Conservation (phyloP, 805 yeast genomes). For the Ogataea angusta region DNA sequence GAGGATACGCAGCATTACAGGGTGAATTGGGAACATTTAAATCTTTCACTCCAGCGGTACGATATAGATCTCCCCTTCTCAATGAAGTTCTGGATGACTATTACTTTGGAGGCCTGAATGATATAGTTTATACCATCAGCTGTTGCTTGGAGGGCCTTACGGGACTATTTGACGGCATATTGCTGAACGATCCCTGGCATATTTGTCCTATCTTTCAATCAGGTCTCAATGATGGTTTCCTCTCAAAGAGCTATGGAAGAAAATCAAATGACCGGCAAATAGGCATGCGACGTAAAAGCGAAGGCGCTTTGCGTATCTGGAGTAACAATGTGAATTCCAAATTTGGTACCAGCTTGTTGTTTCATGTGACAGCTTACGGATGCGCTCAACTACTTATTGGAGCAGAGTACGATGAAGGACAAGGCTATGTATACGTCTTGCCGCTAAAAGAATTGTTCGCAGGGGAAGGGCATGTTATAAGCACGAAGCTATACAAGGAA, state of each 20-base stretch:
- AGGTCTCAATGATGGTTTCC: background rate
- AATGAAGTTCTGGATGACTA: constrained; percentile 43
- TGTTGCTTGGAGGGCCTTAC: constrained; percentile 38
- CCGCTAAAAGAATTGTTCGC: constrained; percentile 34
- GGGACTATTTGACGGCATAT: constrained; percentile 39
- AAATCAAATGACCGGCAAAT: background rate
- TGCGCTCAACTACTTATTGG: constrained; percentile 45
- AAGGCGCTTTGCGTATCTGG: background rate
- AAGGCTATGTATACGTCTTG: constrained; percentile 45
- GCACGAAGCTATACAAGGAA: background rate
- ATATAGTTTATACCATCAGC: constrained; percentile 38
- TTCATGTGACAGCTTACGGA: constrained; percentile 41
- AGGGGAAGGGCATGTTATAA: background rate
- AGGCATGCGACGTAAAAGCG: too few species aligned
- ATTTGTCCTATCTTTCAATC: constrained; percentile 32
- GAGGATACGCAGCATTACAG: constrained; percentile 51
- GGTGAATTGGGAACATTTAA: constrained; percentile 38
- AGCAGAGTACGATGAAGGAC: constrained; percentile 43
- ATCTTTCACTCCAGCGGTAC: constrained; percentile 9
- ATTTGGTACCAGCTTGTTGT: constrained; percentile 45
- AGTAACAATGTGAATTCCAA: constrained; percentile 28
- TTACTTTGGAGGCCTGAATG: constrained; percentile 51
- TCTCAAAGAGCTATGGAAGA: background rate
- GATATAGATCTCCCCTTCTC: constrained; percentile 41
- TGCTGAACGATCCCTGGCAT: constrained; percentile 30